These are phyloP conservation scores for Pilasporangium apinafurcum DNA, from an alignment of 352 stramenopile species.

Conservation along the genomic window DNA sequence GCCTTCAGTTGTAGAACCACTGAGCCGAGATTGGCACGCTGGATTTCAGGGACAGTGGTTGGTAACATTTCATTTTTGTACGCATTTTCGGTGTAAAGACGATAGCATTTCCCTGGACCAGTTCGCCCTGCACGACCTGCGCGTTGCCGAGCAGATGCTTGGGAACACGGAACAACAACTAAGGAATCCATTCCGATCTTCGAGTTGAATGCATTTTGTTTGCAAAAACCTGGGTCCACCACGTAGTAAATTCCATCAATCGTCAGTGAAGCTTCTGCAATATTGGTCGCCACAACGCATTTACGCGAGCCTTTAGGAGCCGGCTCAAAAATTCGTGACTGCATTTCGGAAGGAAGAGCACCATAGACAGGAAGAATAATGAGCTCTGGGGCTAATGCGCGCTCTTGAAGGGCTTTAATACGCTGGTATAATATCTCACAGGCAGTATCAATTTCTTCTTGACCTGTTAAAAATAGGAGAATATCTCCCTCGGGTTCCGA, in stretches of 20 bases:
- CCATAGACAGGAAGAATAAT: constrained; percentile 99
- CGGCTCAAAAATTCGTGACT: constrained; percentile 98
- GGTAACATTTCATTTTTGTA: constrained; percentile 98
- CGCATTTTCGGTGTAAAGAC: constrained; percentile 98
- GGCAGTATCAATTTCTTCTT: constrained; percentile 99
- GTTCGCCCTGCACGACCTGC: constrained; percentile 97
- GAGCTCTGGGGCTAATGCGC: constrained; percentile 93
- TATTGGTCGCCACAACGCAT: constrained; percentile 99
- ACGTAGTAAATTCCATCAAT: constrained; percentile 98
- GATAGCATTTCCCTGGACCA: constrained; percentile 98
- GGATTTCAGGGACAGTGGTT: constrained; percentile 98
- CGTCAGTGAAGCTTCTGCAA: constrained; percentile 99
- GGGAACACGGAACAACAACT: constrained; percentile 97
- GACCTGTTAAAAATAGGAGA: constrained; percentile 98
- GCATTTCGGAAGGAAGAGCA: constrained; percentile 97
- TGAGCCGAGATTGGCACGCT: constrained; percentile 97
- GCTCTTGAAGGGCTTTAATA: constrained; percentile 94
- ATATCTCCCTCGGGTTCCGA: constrained; percentile 98
- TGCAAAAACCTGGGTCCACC: constrained; percentile 94
- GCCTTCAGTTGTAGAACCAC: constrained; percentile 99
- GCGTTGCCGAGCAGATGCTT: constrained; percentile 96
- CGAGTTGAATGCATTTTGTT: constrained; percentile 99
- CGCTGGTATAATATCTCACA: constrained; percentile 97
- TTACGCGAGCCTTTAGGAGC: constrained; percentile 94
- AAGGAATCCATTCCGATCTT: constrained; percentile 99